A percentile compares a stretch with the other conserved stretches of the same genome.
Conservation (phyloP, 805 yeast genomes). For the Isabelozyma rhagii region DNA sequence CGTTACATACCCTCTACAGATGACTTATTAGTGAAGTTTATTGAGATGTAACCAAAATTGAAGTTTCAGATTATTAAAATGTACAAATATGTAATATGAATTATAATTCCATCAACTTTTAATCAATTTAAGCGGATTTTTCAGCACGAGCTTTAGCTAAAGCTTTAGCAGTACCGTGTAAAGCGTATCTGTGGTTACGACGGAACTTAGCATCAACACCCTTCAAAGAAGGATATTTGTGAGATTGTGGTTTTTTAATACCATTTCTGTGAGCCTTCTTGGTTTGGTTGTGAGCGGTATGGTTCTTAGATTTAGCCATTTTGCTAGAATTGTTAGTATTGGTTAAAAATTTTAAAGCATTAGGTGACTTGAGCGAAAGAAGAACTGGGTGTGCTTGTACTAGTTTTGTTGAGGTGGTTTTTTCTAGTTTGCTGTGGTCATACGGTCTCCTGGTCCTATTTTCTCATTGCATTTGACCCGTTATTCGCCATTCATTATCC, state of each 20-base stretch:
- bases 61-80: slow-evolving; percentile 14
- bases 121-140: slow-evolving; percentile 34
- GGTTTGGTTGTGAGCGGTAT: slow-evolving; percentile 99
- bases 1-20: background rate
- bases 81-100: slow-evolving; percentile 4
- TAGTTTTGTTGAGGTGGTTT: no score
- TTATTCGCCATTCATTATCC: no score
- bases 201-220: slow-evolving; percentile 99
- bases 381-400: no score
- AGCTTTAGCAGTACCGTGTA: slow-evolving; percentile 95
- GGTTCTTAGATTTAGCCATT: slow-evolving; percentile 99
- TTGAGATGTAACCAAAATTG: slow-evolving; percentile 2
- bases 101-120: background rate
- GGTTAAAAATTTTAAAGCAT: slow-evolving; percentile 7
- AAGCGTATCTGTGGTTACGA: slow-evolving; percentile 99
- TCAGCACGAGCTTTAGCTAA: slow-evolving; percentile 78
- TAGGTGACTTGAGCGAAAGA: background rate
- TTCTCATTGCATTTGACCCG: no score
- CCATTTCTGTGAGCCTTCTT: slow-evolving; percentile 99
- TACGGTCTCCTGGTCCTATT: no score
- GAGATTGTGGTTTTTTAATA: slow-evolving; percentile 98
- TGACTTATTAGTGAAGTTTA: no score
- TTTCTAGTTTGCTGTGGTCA: no score
- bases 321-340: slow-evolving; percentile 34
- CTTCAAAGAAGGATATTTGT: slow-evolving; percentile 97